Conservation (phyloP, 768 basidiomycete genomes). For the Suillus hirtellus region DNA sequence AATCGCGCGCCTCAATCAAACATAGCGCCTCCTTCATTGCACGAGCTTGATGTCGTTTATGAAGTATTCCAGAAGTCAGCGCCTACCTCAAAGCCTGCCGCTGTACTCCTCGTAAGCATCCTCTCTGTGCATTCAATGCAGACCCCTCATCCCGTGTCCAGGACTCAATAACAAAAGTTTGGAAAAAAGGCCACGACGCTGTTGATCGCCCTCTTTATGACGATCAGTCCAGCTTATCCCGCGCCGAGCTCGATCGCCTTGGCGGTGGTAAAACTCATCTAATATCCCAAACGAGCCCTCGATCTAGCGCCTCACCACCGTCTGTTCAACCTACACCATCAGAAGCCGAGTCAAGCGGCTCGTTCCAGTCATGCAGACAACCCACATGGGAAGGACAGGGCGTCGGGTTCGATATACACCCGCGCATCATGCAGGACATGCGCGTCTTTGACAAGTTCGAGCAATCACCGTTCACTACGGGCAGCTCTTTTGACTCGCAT, state of each 20-base stretch:
- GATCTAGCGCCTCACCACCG: constrained; percentile 11
- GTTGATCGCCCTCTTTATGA: constrained; percentile 31
- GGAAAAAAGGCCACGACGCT: constrained; percentile 45
- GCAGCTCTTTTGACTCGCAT: constrained; percentile 31
- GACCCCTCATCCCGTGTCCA: constrained; percentile 18
- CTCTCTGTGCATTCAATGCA: not conserved
- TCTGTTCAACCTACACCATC: constrained; percentile 16
- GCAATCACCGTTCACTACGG: constrained; percentile 17
- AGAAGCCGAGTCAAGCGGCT: constrained; percentile 19
- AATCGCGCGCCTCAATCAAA: constrained; percentile 50
- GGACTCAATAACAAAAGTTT: constrained; percentile 43
- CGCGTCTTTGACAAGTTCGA: constrained; percentile 41
- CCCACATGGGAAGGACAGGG: constrained; percentile 10
- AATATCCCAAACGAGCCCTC: constrained; percentile 26
- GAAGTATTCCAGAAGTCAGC: constrained; percentile 50
- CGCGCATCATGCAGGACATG: constrained; percentile 54
- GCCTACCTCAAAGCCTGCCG: constrained; percentile 44
- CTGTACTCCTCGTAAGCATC: constrained; percentile 42
- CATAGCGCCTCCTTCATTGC: constrained; percentile 46
- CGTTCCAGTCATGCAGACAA: constrained; percentile 2
- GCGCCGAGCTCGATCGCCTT: constrained; percentile 54
- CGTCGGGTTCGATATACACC: constrained; percentile 23
- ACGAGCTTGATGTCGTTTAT: constrained; percentile 47
- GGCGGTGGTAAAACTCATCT: constrained; percentile 53
- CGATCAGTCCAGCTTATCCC: constrained; percentile 29